Evolutionary conservation across 228 moss, liverwort and hornwort genomes (phyloP).

Genomic region (Sphagnum magellanicum): DNA sequence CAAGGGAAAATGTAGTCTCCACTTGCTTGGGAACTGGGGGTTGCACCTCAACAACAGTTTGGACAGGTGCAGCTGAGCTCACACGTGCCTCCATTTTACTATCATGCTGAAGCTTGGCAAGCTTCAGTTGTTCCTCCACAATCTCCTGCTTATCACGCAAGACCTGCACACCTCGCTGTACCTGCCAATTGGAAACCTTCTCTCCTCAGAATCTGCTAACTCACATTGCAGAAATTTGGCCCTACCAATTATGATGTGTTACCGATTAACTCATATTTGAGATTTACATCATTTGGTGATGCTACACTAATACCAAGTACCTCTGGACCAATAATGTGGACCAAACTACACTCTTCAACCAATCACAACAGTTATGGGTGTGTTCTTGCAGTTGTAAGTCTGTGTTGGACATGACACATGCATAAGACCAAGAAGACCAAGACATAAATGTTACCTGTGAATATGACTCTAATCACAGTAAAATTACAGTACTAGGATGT

Average conservation of each 20-base stretch:
- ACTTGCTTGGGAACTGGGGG: slow-evolving; percentile 30
- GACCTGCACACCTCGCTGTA: slow-evolving; percentile 77
- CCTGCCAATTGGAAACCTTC: slow-evolving; percentile 29
- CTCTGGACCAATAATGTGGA: too few relatives aligned
- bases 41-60: slow-evolving; percentile 31
- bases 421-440: too few relatives aligned
- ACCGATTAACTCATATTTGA: background rate
- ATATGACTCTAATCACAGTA: too few relatives aligned
- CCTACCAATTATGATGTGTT: background rate
- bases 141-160: slow-evolving; percentile 72
- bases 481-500: too few relatives aligned
- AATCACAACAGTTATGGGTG: too few relatives aligned
- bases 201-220: background rate
- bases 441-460: too few relatives aligned
- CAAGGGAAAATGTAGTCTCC: slow-evolving; percentile 34
- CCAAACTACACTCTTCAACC: too few relatives aligned
- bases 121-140: slow-evolving; percentile 52
- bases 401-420: too few relatives aligned
- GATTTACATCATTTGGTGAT: background rate
- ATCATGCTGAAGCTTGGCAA: slow-evolving; percentile 50
- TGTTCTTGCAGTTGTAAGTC: too few relatives aligned
- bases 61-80: slow-evolving; percentile 19
- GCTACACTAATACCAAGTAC: background rate
- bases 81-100: slow-evolving; percentile 33
- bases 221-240: background rate